Evolutionary conservation across 108 stramenopile genomes (phyloP).

Genomic region (Conticribra guillardii): DNA sequence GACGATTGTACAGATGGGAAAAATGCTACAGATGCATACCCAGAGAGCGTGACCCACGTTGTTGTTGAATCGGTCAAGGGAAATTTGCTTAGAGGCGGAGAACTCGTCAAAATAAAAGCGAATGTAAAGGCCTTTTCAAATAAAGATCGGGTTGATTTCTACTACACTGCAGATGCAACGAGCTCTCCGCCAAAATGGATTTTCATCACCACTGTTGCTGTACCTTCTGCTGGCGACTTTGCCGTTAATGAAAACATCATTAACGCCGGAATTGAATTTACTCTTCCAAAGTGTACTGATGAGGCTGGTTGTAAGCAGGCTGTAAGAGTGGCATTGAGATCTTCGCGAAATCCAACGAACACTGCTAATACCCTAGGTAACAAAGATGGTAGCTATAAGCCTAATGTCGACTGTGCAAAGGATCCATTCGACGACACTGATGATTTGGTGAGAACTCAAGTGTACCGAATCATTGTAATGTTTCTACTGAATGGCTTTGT

Average conservation of each 20-base stretch:
- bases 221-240: no score
- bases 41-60: conserved; percentile 26
- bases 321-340: conserved; percentile 30
- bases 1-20: conserved; percentile 19
- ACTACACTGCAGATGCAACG: conserved; percentile 10
- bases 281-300: conserved; percentile 14
- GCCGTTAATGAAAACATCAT: no score
- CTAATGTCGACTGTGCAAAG: conserved; percentile 10
- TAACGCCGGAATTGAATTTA: conserved; percentile 5
- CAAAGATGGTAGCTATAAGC: conserved; percentile 19
- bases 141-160: conserved; percentile 31
- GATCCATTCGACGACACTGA: conserved; percentile 27
- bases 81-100: conserved; percentile 24
- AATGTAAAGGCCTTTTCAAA: background rate
- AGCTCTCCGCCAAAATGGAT: conserved; percentile 21
- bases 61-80: conserved; percentile 20
- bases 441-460: conserved; percentile 21
- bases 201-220: conserved; percentile 22
- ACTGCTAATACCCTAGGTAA: background rate
- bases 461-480: no score
- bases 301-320: conserved; percentile 19
- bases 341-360: background rate
- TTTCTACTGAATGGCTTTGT: no score
- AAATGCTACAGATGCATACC: background rate
- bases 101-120: conserved; percentile 20